These are phyloP conservation scores for Yamadazyma trypodendri DNA, from an alignment of 1,139 yeast species.

Conservation along the genomic window DNA sequence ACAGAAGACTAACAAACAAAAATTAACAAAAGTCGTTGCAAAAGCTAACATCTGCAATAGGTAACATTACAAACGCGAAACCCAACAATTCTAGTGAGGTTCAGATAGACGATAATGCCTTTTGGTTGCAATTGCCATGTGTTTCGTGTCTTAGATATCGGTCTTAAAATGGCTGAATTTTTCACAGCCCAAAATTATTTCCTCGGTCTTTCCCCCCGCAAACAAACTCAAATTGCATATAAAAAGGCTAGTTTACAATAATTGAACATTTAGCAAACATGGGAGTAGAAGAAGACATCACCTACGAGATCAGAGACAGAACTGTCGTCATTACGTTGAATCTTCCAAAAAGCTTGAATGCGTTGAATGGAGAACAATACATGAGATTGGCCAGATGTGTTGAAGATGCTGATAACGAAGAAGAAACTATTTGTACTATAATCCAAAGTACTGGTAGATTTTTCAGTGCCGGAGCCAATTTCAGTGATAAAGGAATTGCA, in stretches of 20 bases:
- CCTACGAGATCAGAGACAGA: constrained; percentile 51
- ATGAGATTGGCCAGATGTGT: constrained; percentile 58
- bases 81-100: too few species aligned
- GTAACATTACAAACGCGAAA: too few species aligned
- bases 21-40: too few species aligned
- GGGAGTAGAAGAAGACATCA: constrained; percentile 27
- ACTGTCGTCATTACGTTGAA: constrained; percentile 69
- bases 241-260: background rate
- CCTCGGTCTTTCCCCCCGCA: constrained; percentile 13
- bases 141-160: too few species aligned
- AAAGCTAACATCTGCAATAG: too few species aligned
- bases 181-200: background rate
- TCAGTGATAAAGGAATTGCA: constrained; percentile 33
- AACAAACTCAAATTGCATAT: constrained; percentile 4
- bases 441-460: constrained; percentile 72
- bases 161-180: too few species aligned
- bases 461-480: constrained; percentile 87
- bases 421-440: constrained; percentile 63
- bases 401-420: constrained; percentile 66
- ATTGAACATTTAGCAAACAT: background rate
- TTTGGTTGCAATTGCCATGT: too few species aligned
- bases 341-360: constrained; percentile 62
- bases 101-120: too few species aligned
- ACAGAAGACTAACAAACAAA: too few species aligned
- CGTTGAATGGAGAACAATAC: constrained; percentile 68